Percentiles rank a stretch among this genome's conserved stretches.
phyloP scores from a whole-genome alignment of 2,329 filamentous ascomycete genomes.

The Fusarium ramigenum region DNA sequence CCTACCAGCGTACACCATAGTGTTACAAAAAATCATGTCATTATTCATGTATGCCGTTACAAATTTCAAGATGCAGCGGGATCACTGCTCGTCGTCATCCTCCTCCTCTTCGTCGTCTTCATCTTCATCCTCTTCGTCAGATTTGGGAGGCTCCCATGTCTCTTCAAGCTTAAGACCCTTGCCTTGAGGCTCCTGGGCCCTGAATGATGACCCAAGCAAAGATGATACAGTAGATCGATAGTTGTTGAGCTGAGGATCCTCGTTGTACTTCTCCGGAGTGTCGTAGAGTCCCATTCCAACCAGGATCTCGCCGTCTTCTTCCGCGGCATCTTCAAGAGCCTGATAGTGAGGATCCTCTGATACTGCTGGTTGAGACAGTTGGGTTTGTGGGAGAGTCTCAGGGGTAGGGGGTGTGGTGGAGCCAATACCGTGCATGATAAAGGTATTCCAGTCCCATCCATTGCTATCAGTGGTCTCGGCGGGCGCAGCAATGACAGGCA shows the following conservation, averaged over 20 bases:
- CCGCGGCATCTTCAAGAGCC: constrained; percentile 57
- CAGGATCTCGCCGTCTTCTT: constrained; percentile 75
- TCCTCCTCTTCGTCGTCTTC: constrained; percentile 57
- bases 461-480: constrained; percentile 18
- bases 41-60: constrained; percentile 27
- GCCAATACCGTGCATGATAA: constrained; percentile 56
- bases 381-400: constrained; percentile 64
- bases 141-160: constrained; percentile 76
- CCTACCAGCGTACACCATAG: constrained; percentile 13
- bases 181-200: constrained; percentile 61
- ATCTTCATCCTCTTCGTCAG: constrained; percentile 66
- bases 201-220: constrained; percentile 62
- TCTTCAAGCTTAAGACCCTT: constrained; percentile 85
- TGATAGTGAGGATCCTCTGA: constrained; percentile 63
- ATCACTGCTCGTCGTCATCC: constrained; percentile 41
- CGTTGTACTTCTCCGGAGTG: constrained; percentile 66
- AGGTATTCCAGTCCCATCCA: constrained; percentile 56
- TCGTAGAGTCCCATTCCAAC: constrained; percentile 88
- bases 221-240: constrained; percentile 64
- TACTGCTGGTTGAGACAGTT: constrained; percentile 58
- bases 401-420: constrained; percentile 67
- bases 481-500: constrained; percentile 46
- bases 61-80: constrained; percentile 41
- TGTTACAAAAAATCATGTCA: constrained; percentile 31
- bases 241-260: constrained; percentile 62